Evolutionary conservation across 257 asterid genomes (phyloP), one percentile per base, ranked within the genome.

Genomic region (Petunia axillaris): DNA sequence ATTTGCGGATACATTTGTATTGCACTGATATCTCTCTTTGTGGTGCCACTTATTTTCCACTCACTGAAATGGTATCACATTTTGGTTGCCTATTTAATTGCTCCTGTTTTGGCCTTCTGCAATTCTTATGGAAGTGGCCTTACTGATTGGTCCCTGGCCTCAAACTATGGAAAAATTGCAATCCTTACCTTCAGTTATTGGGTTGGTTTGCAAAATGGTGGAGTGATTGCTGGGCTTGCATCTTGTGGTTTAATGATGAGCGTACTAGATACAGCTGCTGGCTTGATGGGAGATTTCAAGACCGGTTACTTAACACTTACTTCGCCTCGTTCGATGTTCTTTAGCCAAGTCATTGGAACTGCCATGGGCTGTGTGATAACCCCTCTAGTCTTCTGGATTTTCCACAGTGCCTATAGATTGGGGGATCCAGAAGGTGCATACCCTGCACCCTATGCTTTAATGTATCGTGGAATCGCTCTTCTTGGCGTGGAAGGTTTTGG

Each of bases 61-160:
- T 81, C 79, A 59, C 81, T 87, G 15, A 87, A 85, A 48, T 87
- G 90, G 88, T 87, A 85, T 77, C 84, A 52, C 39, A 77, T 87
- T 48, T 15, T 85, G 15, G 84, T 85, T 43, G 87, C 88, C 5
- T 87, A 87, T 52, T 10, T 83, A 1, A 53, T 87, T 1, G 90
- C 90, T 36, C 90, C 90, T 2, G 67, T 87, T 59, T 77, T 85
- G 37, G 84, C 88, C 84, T 87, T 87, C 83, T 87, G 89, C 83
- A 87, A 87, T 79, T 87, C 89, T 39, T 87, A 87, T 52, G 89
- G 90, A 60, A 77, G 87, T 13, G 88, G 90, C 10, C 84, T 87
- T 14, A 87, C 90, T 8, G 90, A 87, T 37, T 82, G 86, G 88
- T 85, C 86, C 75, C 84, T 87, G 83, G 90, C 87, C 1, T 87